These are phyloP conservation scores for Cystobasidium sp. DNA, from an alignment of 1,284 basidiomycete species.

Conservation along the genomic window DNA sequence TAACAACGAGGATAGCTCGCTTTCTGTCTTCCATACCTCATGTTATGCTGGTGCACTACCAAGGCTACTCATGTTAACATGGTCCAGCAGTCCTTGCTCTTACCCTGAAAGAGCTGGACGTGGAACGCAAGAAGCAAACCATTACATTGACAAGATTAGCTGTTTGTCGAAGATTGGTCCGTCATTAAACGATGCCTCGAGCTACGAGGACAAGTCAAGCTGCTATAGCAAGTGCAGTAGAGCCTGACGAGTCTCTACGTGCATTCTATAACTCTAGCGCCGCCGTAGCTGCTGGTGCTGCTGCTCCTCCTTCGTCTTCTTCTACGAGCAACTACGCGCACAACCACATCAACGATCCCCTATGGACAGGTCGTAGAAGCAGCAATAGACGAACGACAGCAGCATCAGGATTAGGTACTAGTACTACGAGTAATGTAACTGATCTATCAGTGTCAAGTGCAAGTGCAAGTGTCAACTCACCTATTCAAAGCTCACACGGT, in stretches of 20 bases:
- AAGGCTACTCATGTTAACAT: too few species aligned
- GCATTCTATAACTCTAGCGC: neutral
- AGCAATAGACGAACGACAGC: neutral
- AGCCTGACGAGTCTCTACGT: conserved; percentile 6
- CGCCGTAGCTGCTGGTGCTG: neutral
- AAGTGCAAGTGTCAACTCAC: conserved; percentile 27
- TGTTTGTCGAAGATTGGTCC: too few species aligned
- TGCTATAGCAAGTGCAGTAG: conserved; percentile 10
- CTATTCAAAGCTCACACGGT: conserved; percentile 29
- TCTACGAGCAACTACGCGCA: neutral
- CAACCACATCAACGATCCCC: neutral
- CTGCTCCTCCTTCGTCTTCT: conserved; percentile 6
- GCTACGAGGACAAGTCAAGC: conserved; percentile 24
- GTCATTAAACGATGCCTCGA: conserved; percentile 15
- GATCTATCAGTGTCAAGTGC: conserved; percentile 13
- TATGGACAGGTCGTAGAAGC: neutral
- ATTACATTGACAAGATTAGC: too few species aligned
- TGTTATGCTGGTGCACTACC: too few species aligned
- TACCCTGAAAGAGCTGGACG: too few species aligned
- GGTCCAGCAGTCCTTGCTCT: too few species aligned
- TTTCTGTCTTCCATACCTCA: too few species aligned
- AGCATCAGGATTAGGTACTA: neutral
- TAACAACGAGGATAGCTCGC: too few species aligned
- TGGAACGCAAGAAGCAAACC: too few species aligned
- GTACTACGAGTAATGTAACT: conserved; percentile 6